phyloP scores from a whole-genome alignment of 2,329 filamentous ascomycete species.

The Botrytis elliptica region DNA sequence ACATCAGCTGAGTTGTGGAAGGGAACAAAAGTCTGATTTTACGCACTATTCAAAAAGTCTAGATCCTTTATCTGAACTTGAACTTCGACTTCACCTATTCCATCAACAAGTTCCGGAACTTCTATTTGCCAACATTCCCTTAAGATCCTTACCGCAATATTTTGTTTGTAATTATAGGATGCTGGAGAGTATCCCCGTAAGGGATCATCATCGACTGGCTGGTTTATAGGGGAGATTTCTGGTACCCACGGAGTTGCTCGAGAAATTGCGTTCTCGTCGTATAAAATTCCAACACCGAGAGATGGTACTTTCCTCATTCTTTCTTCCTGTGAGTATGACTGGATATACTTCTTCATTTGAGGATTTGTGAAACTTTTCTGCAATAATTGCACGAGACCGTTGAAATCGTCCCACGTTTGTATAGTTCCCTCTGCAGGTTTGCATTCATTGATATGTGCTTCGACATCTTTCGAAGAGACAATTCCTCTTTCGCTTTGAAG shows the following conservation, averaged over 20 bases:
- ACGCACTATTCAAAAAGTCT: constrained; percentile 36
- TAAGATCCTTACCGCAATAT: constrained; percentile 31
- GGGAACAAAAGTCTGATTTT: background rate
- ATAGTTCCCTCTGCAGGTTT: constrained; percentile 27
- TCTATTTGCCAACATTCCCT: constrained; percentile 38
- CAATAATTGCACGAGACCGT: constrained; percentile 33
- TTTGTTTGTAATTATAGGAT: constrained; percentile 37
- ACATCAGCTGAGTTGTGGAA: constrained; percentile 4
- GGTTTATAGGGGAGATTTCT: constrained; percentile 29
- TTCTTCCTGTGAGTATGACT: background rate
- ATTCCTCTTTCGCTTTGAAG: constrained; percentile 37
- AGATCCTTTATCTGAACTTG: constrained; percentile 31
- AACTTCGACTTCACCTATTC: constrained; percentile 38
- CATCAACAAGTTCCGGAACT: constrained; percentile 34
- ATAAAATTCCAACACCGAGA: background rate
- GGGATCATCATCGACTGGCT: constrained; percentile 30
- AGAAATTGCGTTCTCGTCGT: constrained; percentile 21
- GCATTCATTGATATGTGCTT: constrained; percentile 36
- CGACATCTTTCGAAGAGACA: constrained; percentile 32
- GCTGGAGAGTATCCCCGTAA: constrained; percentile 34
- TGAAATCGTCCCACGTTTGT: constrained; percentile 34
- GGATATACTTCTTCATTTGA: constrained; percentile 37
- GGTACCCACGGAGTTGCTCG: constrained; percentile 36
- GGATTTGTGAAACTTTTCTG: constrained; percentile 35
- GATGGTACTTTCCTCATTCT: background rate